Evolutionary conservation across 768 basidiomycete species (phyloP), one percentile per base, ranked within the genome.

Genomic region (Dioszegia aurantiaca): DNA sequence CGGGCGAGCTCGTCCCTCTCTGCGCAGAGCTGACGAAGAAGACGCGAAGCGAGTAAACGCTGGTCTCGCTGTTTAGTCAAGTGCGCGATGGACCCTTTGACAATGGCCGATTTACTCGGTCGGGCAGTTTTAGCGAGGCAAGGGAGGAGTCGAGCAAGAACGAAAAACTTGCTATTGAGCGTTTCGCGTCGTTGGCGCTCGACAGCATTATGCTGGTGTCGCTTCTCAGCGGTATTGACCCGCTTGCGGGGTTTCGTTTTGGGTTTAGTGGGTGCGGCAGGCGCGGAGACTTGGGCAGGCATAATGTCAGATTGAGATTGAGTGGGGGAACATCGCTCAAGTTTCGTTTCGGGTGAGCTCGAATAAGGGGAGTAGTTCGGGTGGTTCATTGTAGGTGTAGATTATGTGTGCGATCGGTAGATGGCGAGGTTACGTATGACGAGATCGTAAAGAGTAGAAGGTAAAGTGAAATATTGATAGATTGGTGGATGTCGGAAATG

Each of bases 131-230:
- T 84, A 11, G 88, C 87, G 56, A 95, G 85, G 72, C 92, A 89
- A 48, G 94, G 90, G 19, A 98, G 85, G 37, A 95, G 83, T 6
- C 86, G 85, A 59, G 94, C 94, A 47, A 97, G 88, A 68, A 63
- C 88, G 68, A 95, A 80, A 81, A 98, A 98, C 58, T 91, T 83
- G 53, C 87, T 84, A 74, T 97, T 99, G 51, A 98, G 80, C 43
- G 88, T 92, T 80, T 98, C 94, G 48, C 94, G 81, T 46, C 94
- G 83, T 72, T 88, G 87, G 49, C 95, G 83, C 80, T 97, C 95
- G 58, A 97, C 90, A 30, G 95, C 94, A 75, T 98, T 99, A 80
- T 99, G 94, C 21, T 89, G 92, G 3, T 91, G 90, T 33, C 94
- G 81, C 77, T 93, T 89, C 77, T 97, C 94, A 51, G 92, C 93